Evolutionary conservation across 2,329 filamentous ascomycete genomes (phyloP).

Genomic region (Cercospora sesami): DNA sequence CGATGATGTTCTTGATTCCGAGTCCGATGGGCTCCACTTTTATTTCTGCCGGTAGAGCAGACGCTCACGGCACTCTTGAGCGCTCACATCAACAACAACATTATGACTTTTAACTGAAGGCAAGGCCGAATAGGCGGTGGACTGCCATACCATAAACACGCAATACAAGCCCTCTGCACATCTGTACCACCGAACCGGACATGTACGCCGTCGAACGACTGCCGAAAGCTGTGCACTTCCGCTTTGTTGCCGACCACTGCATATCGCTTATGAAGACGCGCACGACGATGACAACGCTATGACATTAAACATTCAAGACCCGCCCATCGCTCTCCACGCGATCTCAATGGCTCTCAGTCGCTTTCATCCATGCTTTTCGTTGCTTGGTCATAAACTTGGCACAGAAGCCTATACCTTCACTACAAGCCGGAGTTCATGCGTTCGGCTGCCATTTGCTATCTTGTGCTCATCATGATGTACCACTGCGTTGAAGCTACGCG

Average conservation of each 20-base stretch:
- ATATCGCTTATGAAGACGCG: conserved; percentile 2
- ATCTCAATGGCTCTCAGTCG: not conserved
- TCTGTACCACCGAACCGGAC: not conserved
- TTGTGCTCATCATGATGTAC: conserved; percentile 11
- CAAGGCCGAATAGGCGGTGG: too few species aligned
- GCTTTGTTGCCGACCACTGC: conserved; percentile 1
- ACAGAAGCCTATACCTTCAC: not conserved
- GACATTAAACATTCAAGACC: not conserved
- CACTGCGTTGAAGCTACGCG: not conserved
- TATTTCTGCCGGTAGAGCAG: not conserved
- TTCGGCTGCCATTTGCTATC: conserved; percentile 3
- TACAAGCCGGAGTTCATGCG: not conserved
- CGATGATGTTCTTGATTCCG: not conserved
- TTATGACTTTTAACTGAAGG: too few species aligned
- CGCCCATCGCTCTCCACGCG: not conserved
- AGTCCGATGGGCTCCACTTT: not conserved
- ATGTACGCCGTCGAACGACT: not conserved
- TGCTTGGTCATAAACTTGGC: not conserved
- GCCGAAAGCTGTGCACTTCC: not conserved
- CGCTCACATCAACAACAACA: not conserved
- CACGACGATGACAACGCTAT: conserved; percentile 5
- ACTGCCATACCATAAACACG: too few species aligned
- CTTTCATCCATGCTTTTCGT: not conserved
- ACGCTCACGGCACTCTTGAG: not conserved
- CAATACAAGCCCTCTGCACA: too few species aligned